Evolutionary conservation across 345 rosid species (phyloP), one percentile per base, ranked within the genome.

Genomic region (Gossypium stocksii): DNA sequence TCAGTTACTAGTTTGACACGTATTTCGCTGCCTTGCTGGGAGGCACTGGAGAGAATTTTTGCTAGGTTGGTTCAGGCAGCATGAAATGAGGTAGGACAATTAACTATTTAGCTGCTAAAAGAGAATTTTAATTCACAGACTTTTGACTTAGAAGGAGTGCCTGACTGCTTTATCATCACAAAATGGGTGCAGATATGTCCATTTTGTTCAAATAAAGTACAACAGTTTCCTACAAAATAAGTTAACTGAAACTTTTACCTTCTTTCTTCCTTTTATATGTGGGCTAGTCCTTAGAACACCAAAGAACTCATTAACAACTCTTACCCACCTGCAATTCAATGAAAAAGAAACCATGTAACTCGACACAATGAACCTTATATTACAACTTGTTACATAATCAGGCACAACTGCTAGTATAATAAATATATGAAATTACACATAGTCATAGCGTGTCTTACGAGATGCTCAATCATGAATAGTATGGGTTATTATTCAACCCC

Each of bases 231-330:
- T 15, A 9, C 44, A 49, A 67, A 25, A 71, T 8, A 20, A 58
- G 17, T 44, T 16, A 9, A 60, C 23, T 1, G 45, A 59, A 23
- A 44, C 11, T 45, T 60, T 13, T 73, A 87, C 90, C 88, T 85
- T 87, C 62, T 82, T 78, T 77, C 79, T 87, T 57, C 79, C 74
- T 76, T 88, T 87, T 87, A 90, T 89, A 76, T 71, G 66, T 17
- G 83, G 86, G 74, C 92, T 87, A 71, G 87, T 77, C 74, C 79
- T 86, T 51, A 94, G 91, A 41, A 83, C 88, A 12, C 79, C 76
- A 77, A 92, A 94, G 83, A 84, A 90, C 83, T 94, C 98, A 73
- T 82, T 82, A 57, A 84, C 83, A 61, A 92, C 97, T 74, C 94
- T 86, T 41, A 90, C 93, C 98, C 98, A 94, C 97, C 97, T 92